phyloP scores from a whole-genome alignment of 257 asterid genomes.

The Solanum bukasovii region DNA sequence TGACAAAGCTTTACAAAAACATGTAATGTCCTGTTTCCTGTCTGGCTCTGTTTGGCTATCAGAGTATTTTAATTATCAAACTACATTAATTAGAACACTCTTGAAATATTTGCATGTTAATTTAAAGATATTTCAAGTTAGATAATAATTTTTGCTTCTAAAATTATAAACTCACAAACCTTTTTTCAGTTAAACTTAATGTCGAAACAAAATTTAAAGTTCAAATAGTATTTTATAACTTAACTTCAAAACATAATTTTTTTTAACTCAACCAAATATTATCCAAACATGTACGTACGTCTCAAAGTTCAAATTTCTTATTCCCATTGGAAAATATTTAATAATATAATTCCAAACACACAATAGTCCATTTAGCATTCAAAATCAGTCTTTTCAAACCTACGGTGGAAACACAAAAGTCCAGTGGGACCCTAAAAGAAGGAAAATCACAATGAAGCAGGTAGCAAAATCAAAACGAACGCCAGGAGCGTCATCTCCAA shows the following conservation, averaged over 20 bases:
- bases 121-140: not conserved
- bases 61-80: not conserved
- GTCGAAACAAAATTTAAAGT: not conserved
- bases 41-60: not conserved
- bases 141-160: not conserved
- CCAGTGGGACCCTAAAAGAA: not conserved
- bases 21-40: not conserved
- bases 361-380: not conserved
- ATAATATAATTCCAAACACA: not conserved
- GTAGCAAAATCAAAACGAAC: not conserved
- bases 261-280: not conserved
- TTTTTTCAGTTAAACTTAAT: not conserved
- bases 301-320: not conserved
- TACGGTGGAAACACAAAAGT: not conserved
- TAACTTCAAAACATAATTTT: not conserved
- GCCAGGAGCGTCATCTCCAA: fast-evolving
- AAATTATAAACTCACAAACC: not conserved
- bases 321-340: not conserved
- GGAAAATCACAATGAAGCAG: not conserved
- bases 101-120: not conserved
- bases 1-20: not conserved
- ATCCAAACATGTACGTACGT: not conserved
- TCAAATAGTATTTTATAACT: not conserved
- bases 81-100: not conserved
- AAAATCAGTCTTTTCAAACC: not conserved